These are phyloP conservation scores for Juglanconis sp. DNA, from an alignment of 2,329 filamentous ascomycete genomes.

Conservation along the genomic window DNA sequence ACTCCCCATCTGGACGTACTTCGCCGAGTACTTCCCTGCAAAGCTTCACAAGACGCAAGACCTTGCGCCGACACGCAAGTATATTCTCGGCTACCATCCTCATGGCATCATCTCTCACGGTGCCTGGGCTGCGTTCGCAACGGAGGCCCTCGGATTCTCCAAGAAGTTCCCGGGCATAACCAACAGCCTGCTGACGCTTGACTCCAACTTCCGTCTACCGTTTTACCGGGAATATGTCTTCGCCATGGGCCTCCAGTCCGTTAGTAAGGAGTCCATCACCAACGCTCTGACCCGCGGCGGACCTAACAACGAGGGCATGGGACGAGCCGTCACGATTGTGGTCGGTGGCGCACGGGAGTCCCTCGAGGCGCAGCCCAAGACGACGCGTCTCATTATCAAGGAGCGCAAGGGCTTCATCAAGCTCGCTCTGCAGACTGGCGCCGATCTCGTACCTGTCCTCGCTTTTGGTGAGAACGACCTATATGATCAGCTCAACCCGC, in stretches of 20 bases:
- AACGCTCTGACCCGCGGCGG: constrained; percentile 82
- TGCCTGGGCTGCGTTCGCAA: constrained; percentile 88
- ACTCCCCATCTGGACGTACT: constrained; percentile 78
- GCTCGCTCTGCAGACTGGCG: constrained; percentile 85
- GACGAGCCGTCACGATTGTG: constrained; percentile 94
- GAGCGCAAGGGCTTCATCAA: constrained; percentile 91
- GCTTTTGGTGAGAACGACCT: constrained; percentile 95
- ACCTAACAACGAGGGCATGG: constrained; percentile 75
- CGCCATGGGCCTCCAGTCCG: constrained; percentile 79
- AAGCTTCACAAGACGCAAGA: constrained; percentile 79
- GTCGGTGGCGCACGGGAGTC: constrained; percentile 90
- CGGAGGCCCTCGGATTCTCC: constrained; percentile 82
- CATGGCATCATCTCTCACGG: constrained; percentile 97
- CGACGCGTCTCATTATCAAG: constrained; percentile 73
- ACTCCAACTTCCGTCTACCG: constrained; percentile 90
- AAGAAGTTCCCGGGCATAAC: constrained; percentile 92
- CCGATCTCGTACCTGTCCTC: constrained; percentile 87
- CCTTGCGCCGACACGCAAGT: constrained; percentile 79
- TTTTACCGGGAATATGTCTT: constrained; percentile 95
- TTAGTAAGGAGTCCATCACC: constrained; percentile 87
- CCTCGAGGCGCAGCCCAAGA: constrained; percentile 78
- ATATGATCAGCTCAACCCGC: constrained; percentile 82
- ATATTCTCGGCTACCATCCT: constrained; percentile 95
- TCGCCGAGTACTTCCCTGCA: constrained; percentile 90
- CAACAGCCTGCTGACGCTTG: constrained; percentile 89